These are phyloP conservation scores for Zea mays DNA, from an alignment of 176 grass and related monocot genomes.

Conservation along the genomic window DNA sequence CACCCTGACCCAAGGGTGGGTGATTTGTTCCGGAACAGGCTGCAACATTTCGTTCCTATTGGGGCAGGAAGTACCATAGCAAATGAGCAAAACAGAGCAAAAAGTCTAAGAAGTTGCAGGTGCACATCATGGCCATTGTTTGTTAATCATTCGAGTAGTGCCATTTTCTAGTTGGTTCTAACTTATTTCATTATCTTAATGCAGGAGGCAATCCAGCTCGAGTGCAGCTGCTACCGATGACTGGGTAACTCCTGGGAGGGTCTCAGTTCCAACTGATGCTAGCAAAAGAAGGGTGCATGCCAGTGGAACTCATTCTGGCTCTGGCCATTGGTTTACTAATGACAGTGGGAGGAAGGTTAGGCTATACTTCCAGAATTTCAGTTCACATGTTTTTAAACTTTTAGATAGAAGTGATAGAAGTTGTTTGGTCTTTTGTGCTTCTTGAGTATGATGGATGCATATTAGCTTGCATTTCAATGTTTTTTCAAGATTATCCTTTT, in stretches of 20 bases:
- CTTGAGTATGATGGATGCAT: neutral
- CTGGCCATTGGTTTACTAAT: slow-evolving; percentile 86
- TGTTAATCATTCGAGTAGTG: slow-evolving; percentile 15
- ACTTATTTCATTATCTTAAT: slow-evolving; percentile 17
- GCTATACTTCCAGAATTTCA: neutral
- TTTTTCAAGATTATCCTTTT: slow-evolving; percentile 9
- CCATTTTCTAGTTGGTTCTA: slow-evolving; percentile 22
- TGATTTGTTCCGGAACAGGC: slow-evolving; percentile 51
- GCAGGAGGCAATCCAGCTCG: slow-evolving; percentile 42
- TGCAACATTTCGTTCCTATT: slow-evolving; percentile 61
- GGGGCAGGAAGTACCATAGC: slow-evolving; percentile 42
- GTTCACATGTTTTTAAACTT: slow-evolving; percentile 5
- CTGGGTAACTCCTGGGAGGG: slow-evolving; percentile 43
- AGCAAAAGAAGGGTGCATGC: slow-evolving; percentile 70
- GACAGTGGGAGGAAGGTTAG: slow-evolving; percentile 73
- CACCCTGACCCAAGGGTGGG: slow-evolving; percentile 69
- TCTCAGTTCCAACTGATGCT: slow-evolving; percentile 57
- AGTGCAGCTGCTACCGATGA: slow-evolving; percentile 27
- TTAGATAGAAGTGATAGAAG: neutral
- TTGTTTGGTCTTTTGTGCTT: slow-evolving; percentile 4
- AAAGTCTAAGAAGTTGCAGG: slow-evolving; percentile 50
- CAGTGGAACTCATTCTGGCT: slow-evolving; percentile 55
- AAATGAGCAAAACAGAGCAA: slow-evolving; percentile 38
- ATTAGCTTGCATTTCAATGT: neutral
- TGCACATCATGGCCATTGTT: neutral